These are phyloP conservation scores for Calycina herbarum DNA, from an alignment of 2,329 filamentous ascomycete genomes.

Conservation along the genomic window DNA sequence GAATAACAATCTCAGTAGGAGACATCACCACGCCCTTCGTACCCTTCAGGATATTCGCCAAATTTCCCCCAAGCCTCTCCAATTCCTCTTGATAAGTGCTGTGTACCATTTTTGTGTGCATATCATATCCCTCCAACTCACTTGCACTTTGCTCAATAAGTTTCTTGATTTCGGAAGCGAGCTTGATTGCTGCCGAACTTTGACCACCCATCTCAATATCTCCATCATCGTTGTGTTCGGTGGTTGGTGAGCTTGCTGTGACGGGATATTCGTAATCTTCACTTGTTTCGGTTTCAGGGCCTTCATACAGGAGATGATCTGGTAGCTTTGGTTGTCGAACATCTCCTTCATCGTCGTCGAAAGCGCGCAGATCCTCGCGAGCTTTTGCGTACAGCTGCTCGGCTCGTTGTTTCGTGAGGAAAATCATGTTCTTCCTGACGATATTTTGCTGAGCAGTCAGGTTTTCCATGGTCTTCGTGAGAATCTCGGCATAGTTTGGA, in stretches of 20 bases:
- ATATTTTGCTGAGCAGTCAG: conserved; percentile 28
- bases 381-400: conserved; percentile 17
- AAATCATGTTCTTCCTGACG: conserved; percentile 28
- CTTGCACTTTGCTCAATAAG: neutral
- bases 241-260: conserved; percentile 10
- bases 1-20: too few species aligned
- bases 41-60: conserved; percentile 1
- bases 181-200: conserved; percentile 12
- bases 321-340: neutral
- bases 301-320: conserved; percentile 27
- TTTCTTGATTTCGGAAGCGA: neutral
- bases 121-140: neutral
- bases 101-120: neutral
- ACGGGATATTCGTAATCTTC: conserved; percentile 22
- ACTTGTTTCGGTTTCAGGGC: conserved; percentile 34
- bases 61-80: neutral
- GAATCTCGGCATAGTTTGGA: neutral
- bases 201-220: conserved; percentile 24
- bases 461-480: conserved; percentile 19
- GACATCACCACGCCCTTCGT: too few species aligned
- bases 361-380: conserved; percentile 18
- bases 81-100: neutral
- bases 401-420: conserved; percentile 20
- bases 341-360: conserved; percentile 36
- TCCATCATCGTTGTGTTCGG: conserved; percentile 2